Conservation (phyloP, 331 rosid genomes). For the Malus hybrid region DNA sequence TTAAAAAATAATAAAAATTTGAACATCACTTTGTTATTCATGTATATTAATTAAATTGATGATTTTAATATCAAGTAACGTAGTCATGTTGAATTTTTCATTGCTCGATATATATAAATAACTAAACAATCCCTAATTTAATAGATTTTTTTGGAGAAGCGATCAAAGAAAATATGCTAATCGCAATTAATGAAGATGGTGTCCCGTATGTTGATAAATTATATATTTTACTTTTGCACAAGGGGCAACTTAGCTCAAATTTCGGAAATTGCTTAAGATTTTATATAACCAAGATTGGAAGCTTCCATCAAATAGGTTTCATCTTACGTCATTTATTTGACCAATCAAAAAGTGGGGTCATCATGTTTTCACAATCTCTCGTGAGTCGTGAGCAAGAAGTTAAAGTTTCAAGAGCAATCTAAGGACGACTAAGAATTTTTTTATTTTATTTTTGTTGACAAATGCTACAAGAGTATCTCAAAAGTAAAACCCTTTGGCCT, state of each 20-base stretch:
- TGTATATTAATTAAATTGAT: too few relatives aligned
- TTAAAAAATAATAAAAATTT: too few relatives aligned
- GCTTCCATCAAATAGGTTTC: constrained; percentile 2
- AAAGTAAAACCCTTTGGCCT: too few relatives aligned
- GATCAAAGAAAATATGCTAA: too few relatives aligned
- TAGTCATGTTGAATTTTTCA: not conserved
- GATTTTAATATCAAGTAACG: too few relatives aligned
- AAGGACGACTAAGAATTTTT: not conserved
- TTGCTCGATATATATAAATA: too few relatives aligned
- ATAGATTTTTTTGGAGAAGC: too few relatives aligned
- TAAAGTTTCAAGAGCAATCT: constrained; percentile 1
- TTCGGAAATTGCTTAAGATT: not conserved
- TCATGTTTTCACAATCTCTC: not conserved
- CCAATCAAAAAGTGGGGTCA: constrained; percentile 3
- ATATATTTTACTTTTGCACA: too few relatives aligned
- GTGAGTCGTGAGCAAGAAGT: not conserved
- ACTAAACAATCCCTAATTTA: too few relatives aligned
- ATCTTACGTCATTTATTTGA: not conserved
- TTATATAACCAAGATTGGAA: not conserved
- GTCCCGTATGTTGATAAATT: not conserved
- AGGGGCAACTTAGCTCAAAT: not conserved
- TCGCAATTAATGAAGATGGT: not conserved
- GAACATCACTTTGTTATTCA: too few relatives aligned
- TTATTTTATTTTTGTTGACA: too few relatives aligned
- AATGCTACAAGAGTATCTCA: too few relatives aligned